These are phyloP conservation scores for Leccinum subfulvum DNA, from an alignment of 1,284 basidiomycete species.

Conservation along the genomic window DNA sequence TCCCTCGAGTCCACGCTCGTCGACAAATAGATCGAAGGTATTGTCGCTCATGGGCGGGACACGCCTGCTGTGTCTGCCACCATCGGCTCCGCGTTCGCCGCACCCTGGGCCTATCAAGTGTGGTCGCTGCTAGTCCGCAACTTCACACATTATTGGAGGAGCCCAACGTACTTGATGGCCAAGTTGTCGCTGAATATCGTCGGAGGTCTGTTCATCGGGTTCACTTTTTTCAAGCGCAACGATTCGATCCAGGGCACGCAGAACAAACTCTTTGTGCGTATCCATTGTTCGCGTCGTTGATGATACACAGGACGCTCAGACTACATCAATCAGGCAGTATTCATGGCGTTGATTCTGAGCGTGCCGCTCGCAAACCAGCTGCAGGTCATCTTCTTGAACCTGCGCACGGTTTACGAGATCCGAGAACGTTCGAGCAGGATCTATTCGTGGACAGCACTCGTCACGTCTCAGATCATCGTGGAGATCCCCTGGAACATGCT, in stretches of 20 bases:
- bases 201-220: constrained; percentile 63
- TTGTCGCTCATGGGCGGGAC: no score
- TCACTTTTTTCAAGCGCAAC: constrained; percentile 70
- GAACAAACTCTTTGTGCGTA: constrained; percentile 70
- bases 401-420: constrained; percentile 63
- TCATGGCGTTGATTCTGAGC: constrained; percentile 29
- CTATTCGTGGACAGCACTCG: constrained; percentile 80
- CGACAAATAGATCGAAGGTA: no score
- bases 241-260: constrained; percentile 72
- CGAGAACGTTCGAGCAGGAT: constrained; percentile 76
- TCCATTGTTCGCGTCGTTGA: neutral
- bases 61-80: constrained; percentile 34
- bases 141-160: constrained; percentile 44
- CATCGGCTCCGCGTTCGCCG: constrained; percentile 51
- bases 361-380: constrained; percentile 33
- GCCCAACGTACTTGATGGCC: constrained; percentile 74
- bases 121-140: constrained; percentile 42
- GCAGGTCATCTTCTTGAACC: constrained; percentile 27
- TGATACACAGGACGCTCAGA: neutral
- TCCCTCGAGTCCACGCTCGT: no score
- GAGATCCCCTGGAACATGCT: constrained; percentile 70
- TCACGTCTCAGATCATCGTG: constrained; percentile 59
- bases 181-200: constrained; percentile 64
- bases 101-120: constrained; percentile 50
- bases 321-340: constrained; percentile 20